phyloP scores from a whole-genome alignment of 768 basidiomycete species.

The Guyanaporus albipodus region DNA sequence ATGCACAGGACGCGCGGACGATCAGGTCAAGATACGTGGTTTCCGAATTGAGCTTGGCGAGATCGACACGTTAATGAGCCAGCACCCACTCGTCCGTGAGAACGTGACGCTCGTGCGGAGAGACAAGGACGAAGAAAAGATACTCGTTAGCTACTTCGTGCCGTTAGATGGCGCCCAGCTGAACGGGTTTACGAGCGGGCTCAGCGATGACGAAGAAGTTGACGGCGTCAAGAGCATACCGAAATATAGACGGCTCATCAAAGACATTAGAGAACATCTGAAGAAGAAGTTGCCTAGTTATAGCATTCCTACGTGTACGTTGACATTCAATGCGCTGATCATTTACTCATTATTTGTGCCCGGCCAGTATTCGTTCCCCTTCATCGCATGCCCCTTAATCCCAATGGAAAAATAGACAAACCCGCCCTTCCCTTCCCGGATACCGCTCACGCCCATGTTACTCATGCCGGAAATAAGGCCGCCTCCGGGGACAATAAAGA shows the following conservation, averaged over 20 bases:
- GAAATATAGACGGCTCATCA: slow-evolving; percentile 84
- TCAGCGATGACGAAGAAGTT: slow-evolving; percentile 43
- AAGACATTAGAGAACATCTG: slow-evolving; percentile 89
- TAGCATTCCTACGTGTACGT: slow-evolving; percentile 84
- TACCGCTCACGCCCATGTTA: slow-evolving; percentile 60
- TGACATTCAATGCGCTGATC: not conserved
- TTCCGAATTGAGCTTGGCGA: slow-evolving; percentile 98
- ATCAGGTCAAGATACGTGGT: slow-evolving; percentile 98
- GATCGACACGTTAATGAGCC: slow-evolving; percentile 92
- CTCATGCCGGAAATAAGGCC: slow-evolving; percentile 39
- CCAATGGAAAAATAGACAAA: slow-evolving; percentile 99
- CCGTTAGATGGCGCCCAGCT: slow-evolving; percentile 69
- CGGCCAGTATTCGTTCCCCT: slow-evolving; percentile 87
- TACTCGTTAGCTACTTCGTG: slow-evolving; percentile 95
- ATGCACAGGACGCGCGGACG: slow-evolving; percentile 95
- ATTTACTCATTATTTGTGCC: slow-evolving; percentile 4
- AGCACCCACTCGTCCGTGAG: slow-evolving; percentile 92
- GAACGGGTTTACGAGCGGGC: slow-evolving; percentile 67
- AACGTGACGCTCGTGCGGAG: slow-evolving; percentile 95
- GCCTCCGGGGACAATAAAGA: slow-evolving; percentile 27
- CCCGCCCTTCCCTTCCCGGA: slow-evolving; percentile 98
- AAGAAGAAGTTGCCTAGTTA: slow-evolving; percentile 97
- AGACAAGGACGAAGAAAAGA: slow-evolving; percentile 99
- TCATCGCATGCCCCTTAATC: slow-evolving; percentile 93
- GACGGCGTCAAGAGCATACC: slow-evolving; percentile 73